Evolutionary conservation across 2,329 filamentous ascomycete species (phyloP), one percentile per base, ranked within the genome.

Genomic region (Verticillium nubilum): DNA sequence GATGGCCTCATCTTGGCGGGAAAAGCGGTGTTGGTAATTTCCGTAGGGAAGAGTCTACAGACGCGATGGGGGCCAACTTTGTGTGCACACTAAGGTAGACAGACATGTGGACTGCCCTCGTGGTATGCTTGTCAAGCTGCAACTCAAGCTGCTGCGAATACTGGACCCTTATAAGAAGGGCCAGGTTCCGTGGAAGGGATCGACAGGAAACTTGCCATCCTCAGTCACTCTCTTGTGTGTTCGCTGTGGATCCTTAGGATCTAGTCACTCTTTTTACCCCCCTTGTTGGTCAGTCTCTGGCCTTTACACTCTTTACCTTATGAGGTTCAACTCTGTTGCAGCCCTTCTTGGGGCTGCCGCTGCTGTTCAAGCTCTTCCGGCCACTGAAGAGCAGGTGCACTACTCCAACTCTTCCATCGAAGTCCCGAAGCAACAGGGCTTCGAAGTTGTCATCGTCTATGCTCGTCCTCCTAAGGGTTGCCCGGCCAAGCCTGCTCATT

Each of bases 381-480:
- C 54, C 31, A 19, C 27, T 31, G 54, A 56, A 26, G 54, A 42
- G 29, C 5, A 5, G 5, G 7, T 33, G 5, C 33, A n/a, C 7
- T 31, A 37, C 33, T 12, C 9, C 52, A 56, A 56, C 25, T 31
- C 54, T 25, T 42, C 54, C 31, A 47, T 56, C 25, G 54, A 56
- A 31, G 28, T 13, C n/a, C 27, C 27, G 17, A 27, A 27, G 25
- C 52, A 54, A 17, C 27, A 54, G 52, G 56, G 56, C 17, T 58
- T 58, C 42, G 56, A 58, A 26, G 57, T 59, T n/a, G 57, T 59
- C 27, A 59, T 59, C 26, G 50, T 59, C 52, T 59, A 59, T 19
- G 57, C 42, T 12, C 50, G 25, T 12, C 57, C 57, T 17, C 1
- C 42, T 7, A n/a, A 37, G n/a, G 47, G 31, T 15, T 56, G 54